Conservation (phyloP, 2,329 filamentous ascomycete species). For the Penicillium brevicompactum region DNA sequence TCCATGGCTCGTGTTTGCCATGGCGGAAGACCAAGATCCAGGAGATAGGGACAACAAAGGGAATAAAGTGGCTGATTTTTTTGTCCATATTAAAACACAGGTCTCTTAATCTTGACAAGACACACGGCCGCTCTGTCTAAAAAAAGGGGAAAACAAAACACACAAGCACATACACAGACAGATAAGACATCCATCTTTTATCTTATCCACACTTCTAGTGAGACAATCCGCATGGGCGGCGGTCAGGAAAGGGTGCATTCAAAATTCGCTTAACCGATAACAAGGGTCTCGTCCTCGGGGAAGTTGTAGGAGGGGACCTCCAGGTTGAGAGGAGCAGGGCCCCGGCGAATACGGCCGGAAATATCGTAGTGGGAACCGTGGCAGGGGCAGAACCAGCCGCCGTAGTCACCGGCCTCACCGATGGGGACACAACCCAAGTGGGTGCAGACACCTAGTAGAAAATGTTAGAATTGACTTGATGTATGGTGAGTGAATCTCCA, state of each 20-base stretch:
- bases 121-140: constrained; percentile 38
- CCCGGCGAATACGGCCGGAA: constrained; percentile 96
- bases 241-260: constrained; percentile 12
- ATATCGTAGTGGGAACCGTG: constrained; percentile 99
- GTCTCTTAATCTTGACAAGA: constrained; percentile 41
- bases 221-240: constrained; percentile 12
- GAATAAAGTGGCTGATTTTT: constrained; percentile 35
- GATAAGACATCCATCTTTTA: constrained; percentile 15
- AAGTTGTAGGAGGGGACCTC: constrained; percentile 94
- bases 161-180: constrained; percentile 29
- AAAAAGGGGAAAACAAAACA: constrained; percentile 23
- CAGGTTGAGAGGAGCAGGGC: constrained; percentile 94
- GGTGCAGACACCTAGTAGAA: constrained; percentile 84
- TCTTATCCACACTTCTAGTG: constrained; percentile 19
- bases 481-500: neutral
- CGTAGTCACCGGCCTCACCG: constrained; percentile 95
- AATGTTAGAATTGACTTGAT: neutral
- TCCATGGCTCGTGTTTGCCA: constrained; percentile 12
- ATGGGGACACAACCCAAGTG: constrained; percentile 99
- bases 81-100: constrained; percentile 44
- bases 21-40: constrained; percentile 7
- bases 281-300: constrained; percentile 80
- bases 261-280: constrained; percentile 77
- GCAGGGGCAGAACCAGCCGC: constrained; percentile 99
- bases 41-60: constrained; percentile 26